Evolutionary conservation across 305 asterid species (phyloP).

Genomic region (Solanum chacoense): DNA sequence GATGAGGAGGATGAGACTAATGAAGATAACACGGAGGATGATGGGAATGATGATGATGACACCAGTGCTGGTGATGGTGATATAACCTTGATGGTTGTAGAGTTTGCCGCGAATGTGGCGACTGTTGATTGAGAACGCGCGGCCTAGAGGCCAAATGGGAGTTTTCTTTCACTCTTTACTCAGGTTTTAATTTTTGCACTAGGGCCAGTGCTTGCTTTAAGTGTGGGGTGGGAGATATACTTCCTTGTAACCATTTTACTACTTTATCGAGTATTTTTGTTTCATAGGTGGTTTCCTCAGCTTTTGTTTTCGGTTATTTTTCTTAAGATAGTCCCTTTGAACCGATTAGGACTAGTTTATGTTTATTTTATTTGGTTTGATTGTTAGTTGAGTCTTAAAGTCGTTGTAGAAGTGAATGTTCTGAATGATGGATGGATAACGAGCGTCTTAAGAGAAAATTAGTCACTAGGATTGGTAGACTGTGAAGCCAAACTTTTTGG

Average conservation of each 20-base stretch:
- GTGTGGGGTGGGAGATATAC: neutral
- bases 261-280: neutral
- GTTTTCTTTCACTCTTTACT: neutral
- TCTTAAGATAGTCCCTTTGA: neutral
- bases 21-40: neutral
- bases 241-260: neutral
- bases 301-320: neutral
- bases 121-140: neutral
- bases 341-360: neutral
- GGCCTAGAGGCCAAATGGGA: neutral
- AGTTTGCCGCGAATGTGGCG: too few species aligned
- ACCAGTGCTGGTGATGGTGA: neutral
- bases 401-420: neutral
- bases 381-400: neutral
- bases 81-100: neutral
- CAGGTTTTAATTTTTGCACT: neutral
- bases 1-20: neutral
- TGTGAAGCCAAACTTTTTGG: neutral
- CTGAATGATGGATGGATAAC: neutral
- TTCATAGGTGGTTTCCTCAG: neutral
- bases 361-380: too few species aligned
- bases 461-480: too few species aligned
- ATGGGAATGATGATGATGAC: neutral
- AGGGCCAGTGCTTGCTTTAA: too few species aligned
- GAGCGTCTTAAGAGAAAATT: neutral